Evolutionary conservation across 495 filamentous ascomycete genomes (phyloP), one percentile per base, ranked within the genome.

Genomic region (Peziza echinospora): DNA sequence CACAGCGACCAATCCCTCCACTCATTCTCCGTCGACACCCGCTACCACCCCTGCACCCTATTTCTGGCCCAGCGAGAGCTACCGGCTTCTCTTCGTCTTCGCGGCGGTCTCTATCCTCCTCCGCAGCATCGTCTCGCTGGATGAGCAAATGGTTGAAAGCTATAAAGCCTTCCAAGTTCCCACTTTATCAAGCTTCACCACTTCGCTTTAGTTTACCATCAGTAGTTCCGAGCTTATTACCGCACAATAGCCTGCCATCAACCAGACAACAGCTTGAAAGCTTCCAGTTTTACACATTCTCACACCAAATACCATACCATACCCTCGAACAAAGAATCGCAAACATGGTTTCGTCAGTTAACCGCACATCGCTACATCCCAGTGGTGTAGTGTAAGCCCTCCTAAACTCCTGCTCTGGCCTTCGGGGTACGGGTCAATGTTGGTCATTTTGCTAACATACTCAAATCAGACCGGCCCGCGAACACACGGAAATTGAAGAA

Each of bases 401-500:
- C 57, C 49, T 42, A 30, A 21, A 24, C 48, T 21, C 17, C 45
- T 44, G 16, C 25, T 21, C 11, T 10, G 41, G 39, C 39, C 13
- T 13, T 21, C 24, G 37, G 9, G 17, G 17, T 23, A n/a, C n/a
- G 24, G 25, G 52, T 19, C 41, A 25, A 23, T 26, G 57, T 30
- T 30, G 25, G 44, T 57, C 47, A 48, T 65, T 67, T 62, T 17
- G 3, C 30, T 37, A 71, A 42, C 59, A 37, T 43, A 34, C 47
- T 40, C 21, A 44, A 43, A 52, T 40, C 60, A 91, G 84, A 61
- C 82, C 85, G 26, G 70, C 79, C 62, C 68, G 69, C 56, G 79
- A 89, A 59, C 86, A 93, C 74, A 93, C 86, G 24, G 87, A 94
- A 63, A 73, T 94, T 46, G 85, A 96, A 67, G 85, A 94, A 69